These are phyloP conservation scores for Piper betle DNA, from an alignment of 164 flowering plant genomes.

Conservation along the genomic window DNA sequence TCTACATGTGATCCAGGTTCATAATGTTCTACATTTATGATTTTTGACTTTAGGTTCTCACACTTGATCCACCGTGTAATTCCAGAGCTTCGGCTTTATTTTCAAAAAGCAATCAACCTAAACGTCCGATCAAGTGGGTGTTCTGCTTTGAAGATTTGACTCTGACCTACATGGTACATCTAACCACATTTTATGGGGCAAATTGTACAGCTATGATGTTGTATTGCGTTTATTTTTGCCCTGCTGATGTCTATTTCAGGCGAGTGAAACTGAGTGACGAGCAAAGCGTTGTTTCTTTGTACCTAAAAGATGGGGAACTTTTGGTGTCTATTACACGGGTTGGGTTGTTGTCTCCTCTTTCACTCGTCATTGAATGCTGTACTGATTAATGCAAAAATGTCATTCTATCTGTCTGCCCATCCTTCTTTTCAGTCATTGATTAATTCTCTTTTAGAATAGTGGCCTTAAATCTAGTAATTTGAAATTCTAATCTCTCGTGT, in stretches of 20 bases:
- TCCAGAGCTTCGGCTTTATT: slow-evolving; percentile 75
- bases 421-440: no score
- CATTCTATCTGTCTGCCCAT: background rate
- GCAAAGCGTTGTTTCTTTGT: background rate
- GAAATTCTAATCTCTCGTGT: no score
- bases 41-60: slow-evolving; percentile 35
- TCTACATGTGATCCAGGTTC: background rate
- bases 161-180: slow-evolving; percentile 23
- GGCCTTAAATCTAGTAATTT: no score
- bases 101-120: slow-evolving; percentile 52
- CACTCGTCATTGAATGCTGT: background rate
- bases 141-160: slow-evolving; percentile 21
- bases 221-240: background rate
- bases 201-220: slow-evolving; percentile 7
- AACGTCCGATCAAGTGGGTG: slow-evolving; percentile 22
- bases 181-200: slow-evolving; percentile 6
- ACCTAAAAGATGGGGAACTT: background rate
- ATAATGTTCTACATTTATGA: background rate
- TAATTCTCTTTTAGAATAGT: no score
- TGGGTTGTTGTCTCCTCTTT: background rate
- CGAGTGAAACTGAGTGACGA: background rate
- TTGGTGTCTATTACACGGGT: background rate
- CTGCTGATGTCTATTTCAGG: slow-evolving; percentile 1
- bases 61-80: slow-evolving; percentile 57
- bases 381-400: background rate